Percentiles rank a stretch among this genome's conserved stretches.
These are phyloP conservation scores for Zoysia pacifica DNA, from an alignment of 176 grass and related monocot genomes.

Conservation along the genomic window DNA sequence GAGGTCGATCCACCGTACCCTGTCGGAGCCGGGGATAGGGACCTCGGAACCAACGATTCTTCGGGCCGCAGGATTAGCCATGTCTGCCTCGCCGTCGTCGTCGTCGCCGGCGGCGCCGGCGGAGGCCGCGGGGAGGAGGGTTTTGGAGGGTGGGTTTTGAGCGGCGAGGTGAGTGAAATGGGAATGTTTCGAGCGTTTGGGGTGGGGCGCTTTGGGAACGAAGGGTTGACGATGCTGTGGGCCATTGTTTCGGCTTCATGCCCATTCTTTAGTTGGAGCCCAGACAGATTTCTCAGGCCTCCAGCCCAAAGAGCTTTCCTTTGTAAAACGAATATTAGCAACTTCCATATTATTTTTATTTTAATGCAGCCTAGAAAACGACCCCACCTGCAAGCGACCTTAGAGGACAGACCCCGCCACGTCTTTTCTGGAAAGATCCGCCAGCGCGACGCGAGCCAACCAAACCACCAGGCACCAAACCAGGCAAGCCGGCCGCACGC, in stretches of 20 bases:
- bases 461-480: background rate
- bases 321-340: no score
- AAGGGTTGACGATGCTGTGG: background rate
- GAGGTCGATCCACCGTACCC: constrained; percentile 74
- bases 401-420: background rate
- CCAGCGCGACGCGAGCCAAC: background rate
- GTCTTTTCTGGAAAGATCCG: constrained; percentile 43
- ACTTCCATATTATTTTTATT: no score
- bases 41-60: constrained; percentile 70
- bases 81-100: constrained; percentile 22
- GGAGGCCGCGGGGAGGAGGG: constrained; percentile 35
- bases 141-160: constrained; percentile 50
- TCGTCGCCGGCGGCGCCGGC: constrained; percentile 21
- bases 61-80: constrained; percentile 42
- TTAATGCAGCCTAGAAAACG: background rate
- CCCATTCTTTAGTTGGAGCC: background rate
- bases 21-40: constrained; percentile 69
- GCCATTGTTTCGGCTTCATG: background rate
- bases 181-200: constrained; percentile 6
- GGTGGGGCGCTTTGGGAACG: background rate
- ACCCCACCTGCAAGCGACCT: constrained; percentile 27
- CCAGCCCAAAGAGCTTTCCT: no score
- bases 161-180: constrained; percentile 8
- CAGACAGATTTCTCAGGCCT: no score
- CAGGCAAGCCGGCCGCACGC: background rate